Evolutionary conservation across 106 monocot species (phyloP).

Genomic region (Ottelia alismoides): DNA sequence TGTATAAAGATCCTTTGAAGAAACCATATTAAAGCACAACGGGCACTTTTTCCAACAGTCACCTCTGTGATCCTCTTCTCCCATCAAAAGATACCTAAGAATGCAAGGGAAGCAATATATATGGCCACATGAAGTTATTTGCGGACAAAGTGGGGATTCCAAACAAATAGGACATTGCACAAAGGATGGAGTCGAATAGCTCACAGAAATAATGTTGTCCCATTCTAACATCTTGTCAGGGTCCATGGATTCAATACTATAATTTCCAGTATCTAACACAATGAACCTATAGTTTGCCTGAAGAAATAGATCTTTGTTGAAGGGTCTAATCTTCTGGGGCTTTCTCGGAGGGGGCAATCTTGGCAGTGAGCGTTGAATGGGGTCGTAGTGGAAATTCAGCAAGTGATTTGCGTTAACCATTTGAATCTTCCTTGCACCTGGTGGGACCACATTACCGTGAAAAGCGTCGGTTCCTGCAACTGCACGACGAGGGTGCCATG

Average conservation of each 20-base stretch:
- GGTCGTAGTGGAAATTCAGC: constrained; percentile 83
- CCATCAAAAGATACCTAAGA: constrained; percentile 59
- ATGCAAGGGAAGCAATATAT: constrained; percentile 98
- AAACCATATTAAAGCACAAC: constrained; percentile 86
- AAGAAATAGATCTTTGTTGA: constrained; percentile 82
- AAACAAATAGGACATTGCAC: constrained; percentile 96
- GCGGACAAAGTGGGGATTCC: constrained; percentile 86
- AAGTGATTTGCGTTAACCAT: constrained; percentile 73
- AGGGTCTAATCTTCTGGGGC: constrained; percentile 66
- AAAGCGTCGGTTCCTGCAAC: constrained; percentile 4
- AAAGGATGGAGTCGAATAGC: constrained; percentile 31
- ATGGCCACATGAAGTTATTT: constrained; percentile 98
- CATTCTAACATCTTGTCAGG: constrained; percentile 94
- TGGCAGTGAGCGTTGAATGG: constrained; percentile 39
- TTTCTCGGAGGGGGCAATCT: constrained; percentile 43
- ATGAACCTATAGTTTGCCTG: constrained; percentile 96
- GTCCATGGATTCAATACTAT: constrained; percentile 47
- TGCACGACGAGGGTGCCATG: constrained; percentile 3
- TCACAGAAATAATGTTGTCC: constrained; percentile 89
- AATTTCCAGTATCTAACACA: constrained; percentile 59
- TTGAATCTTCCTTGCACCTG: constrained; percentile 45
- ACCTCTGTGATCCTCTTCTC: constrained; percentile 51
- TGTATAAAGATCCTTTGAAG: constrained; percentile 70
- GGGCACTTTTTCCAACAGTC: constrained; percentile 89
- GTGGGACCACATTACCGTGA: constrained; percentile 26